Conservation (phyloP, 805 yeast genomes). For the Teunomyces aglyptinius region DNA sequence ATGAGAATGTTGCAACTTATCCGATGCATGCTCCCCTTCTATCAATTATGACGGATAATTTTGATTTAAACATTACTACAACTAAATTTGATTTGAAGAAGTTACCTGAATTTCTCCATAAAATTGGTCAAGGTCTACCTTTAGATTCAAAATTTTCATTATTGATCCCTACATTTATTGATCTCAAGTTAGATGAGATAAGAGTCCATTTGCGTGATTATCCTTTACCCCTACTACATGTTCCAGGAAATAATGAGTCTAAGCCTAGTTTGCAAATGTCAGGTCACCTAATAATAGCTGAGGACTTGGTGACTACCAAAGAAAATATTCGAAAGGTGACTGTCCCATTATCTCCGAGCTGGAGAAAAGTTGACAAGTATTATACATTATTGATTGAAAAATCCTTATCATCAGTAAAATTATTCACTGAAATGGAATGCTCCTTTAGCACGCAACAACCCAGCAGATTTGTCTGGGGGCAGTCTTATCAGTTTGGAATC, state of each 20-base stretch:
- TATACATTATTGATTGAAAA: slow-evolving; percentile 67
- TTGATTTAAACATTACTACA: slow-evolving; percentile 22
- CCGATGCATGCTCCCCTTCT: slow-evolving; percentile 35
- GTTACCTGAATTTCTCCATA: slow-evolving; percentile 60
- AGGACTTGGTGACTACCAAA: slow-evolving; percentile 51
- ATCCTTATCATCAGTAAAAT: slow-evolving; percentile 72
- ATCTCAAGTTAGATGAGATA: slow-evolving; percentile 57
- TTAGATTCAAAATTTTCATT: slow-evolving; percentile 64
- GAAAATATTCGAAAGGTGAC: slow-evolving; percentile 57
- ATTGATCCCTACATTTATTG: slow-evolving; percentile 60
- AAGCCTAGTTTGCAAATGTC: slow-evolving; percentile 31
- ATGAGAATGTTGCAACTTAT: slow-evolving; percentile 29
- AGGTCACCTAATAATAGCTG: slow-evolving; percentile 72
- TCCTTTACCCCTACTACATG: slow-evolving; percentile 76
- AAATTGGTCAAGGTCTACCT: slow-evolving; percentile 84
- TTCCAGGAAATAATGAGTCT: slow-evolving; percentile 50
- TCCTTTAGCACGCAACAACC: slow-evolving; percentile 54
- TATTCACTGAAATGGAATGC: slow-evolving; percentile 60
- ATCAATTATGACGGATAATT: slow-evolving; percentile 25
- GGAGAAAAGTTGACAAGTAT: slow-evolving; percentile 31
- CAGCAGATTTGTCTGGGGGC: slow-evolving; percentile 79
- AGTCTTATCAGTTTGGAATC: slow-evolving; percentile 78
- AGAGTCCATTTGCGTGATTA: slow-evolving; percentile 78
- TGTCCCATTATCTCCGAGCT: slow-evolving; percentile 60
- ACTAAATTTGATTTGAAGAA: slow-evolving; percentile 31